phyloP scores from a whole-genome alignment of 2,329 filamentous ascomycete genomes.

The Exophiala alcalophila region DNA sequence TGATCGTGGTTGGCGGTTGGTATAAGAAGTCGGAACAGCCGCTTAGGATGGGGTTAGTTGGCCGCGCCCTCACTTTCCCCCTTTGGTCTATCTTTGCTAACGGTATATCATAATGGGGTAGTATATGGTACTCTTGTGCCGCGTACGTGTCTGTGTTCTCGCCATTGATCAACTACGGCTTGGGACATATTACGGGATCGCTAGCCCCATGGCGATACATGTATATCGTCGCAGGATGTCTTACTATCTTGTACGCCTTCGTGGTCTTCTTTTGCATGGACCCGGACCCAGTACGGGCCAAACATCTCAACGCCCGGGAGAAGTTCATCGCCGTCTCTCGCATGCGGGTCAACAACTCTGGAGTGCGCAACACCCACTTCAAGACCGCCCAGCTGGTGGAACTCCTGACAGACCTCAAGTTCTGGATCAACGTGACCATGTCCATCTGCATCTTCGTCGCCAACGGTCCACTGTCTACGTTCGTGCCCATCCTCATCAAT shows the following conservation, averaged over 20 bases:
- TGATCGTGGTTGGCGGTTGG: constrained; percentile 59
- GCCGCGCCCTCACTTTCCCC: too few species aligned
- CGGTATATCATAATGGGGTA: constrained; percentile 2
- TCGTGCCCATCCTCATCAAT: constrained; percentile 72
- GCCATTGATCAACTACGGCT: constrained; percentile 62
- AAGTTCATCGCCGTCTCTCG: constrained; percentile 63
- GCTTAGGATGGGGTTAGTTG: constrained; percentile 52
- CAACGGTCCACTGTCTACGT: constrained; percentile 53
- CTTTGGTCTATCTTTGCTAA: not conserved
- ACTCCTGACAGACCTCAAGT: constrained; percentile 54
- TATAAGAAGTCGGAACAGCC: constrained; percentile 66
- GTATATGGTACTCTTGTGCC: constrained; percentile 30
- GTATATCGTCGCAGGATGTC: constrained; percentile 61
- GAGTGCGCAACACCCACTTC: constrained; percentile 59
- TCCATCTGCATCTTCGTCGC: constrained; percentile 37
- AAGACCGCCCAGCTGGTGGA: constrained; percentile 59
- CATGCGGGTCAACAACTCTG: constrained; percentile 60
- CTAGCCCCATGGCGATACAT: constrained; percentile 67
- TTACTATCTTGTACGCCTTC: constrained; percentile 58
- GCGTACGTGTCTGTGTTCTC: constrained; percentile 47
- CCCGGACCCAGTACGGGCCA: constrained; percentile 63
- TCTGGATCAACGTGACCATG: constrained; percentile 55
- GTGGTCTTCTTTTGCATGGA: constrained; percentile 63
- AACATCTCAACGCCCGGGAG: constrained; percentile 64
- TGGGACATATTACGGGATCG: constrained; percentile 58